Evolutionary conservation across 805 yeast genomes (phyloP), one percentile per base, ranked within the genome.

Genomic region (Brettanomyces naardenensis): DNA sequence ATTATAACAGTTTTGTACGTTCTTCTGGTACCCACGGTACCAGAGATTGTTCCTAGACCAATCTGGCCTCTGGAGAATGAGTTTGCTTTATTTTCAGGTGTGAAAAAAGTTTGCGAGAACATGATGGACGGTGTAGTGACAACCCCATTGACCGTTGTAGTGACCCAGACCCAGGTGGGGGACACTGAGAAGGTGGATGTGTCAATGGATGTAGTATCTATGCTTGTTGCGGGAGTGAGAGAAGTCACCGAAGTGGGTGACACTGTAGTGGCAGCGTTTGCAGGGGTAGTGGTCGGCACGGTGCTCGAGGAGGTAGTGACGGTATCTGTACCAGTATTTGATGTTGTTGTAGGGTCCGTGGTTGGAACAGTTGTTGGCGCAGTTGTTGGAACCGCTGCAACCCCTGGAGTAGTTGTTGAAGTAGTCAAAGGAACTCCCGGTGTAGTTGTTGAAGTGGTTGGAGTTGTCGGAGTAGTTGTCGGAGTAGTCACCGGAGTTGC

Each of bases 31-130:
- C 97, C 97, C 10, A 85, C 72, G 0, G 68, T 58, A 5, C 95
- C 95, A 1, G 68, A 48, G 14, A 78, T 52, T 3, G 82, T 61
- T 1, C 96, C 97, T 37, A 90, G 53, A 0, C 97, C 97, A 36
- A 88, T 68, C 3, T 73, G 53, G 3, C 96, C 97, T 0, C 74
- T 49, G 7, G 72, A 54, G 7, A 77, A 77, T 0, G 64, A 36
- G 0, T 66, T 65, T 2, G 76, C 59, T 1, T 71, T 48, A 1
- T 64, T 42, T 44, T 66, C 77, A 41, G 65, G 58, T 10, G 67
- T 40, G 9, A 59, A 30, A 45, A 79, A 80, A 10, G 52, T 40
- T 51, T 82, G 90, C 6, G 69, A 53, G 55, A 62, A 82, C 3
- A 66, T 47, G 0, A 77, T 64, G 38, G 69, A 66, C 2, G 71